A percentile compares a stretch with the other conserved stretches of the same genome.
Evolutionary conservation across 2,329 filamentous ascomycete species (phyloP).

Genomic region (Ceratocystis albifundus): DNA sequence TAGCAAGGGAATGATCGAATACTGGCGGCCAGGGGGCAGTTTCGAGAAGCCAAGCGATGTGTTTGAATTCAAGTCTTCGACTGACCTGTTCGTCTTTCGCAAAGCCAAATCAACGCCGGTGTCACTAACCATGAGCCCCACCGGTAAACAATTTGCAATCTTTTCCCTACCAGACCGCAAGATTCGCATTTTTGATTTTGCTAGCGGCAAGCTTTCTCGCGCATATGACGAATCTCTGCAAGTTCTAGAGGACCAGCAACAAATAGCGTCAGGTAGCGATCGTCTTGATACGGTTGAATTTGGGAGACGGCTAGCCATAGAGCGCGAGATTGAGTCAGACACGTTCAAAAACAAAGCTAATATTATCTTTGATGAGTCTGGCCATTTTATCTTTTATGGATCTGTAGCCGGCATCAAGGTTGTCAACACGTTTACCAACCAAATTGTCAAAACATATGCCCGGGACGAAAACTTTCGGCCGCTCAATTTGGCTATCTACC

Average conservation of each 20-base stretch:
- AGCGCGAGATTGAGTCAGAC: slow-evolving; percentile 70
- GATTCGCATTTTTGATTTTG: slow-evolving; percentile 86
- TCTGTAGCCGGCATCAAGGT: slow-evolving; percentile 89
- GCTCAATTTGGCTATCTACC: slow-evolving; percentile 75
- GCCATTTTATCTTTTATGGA: slow-evolving; percentile 88
- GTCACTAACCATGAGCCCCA: slow-evolving; percentile 74
- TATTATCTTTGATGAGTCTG: slow-evolving; percentile 89
- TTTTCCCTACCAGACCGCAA: slow-evolving; percentile 90
- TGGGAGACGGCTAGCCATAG: slow-evolving; percentile 71
- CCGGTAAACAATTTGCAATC: slow-evolving; percentile 73
- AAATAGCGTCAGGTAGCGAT: slow-evolving; percentile 71
- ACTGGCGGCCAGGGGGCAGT: slow-evolving; percentile 70
- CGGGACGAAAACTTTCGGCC: slow-evolving; percentile 80
- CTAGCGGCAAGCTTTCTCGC: slow-evolving; percentile 72
- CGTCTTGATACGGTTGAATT: slow-evolving; percentile 88
- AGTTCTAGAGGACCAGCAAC: slow-evolving; percentile 87
- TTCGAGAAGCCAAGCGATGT: slow-evolving; percentile 90
- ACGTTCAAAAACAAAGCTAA: slow-evolving; percentile 60
- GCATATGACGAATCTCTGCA: slow-evolving; percentile 91
- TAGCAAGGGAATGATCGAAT: slow-evolving; percentile 86
- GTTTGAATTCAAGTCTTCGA: slow-evolving; percentile 86
- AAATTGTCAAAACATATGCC: slow-evolving; percentile 79
- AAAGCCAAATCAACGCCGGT: slow-evolving; percentile 79
- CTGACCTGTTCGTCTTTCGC: slow-evolving; percentile 92
- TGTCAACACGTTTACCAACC: slow-evolving; percentile 89